phyloP scores from a whole-genome alignment of 805 yeast species.

The Blastobotrys americana region DNA sequence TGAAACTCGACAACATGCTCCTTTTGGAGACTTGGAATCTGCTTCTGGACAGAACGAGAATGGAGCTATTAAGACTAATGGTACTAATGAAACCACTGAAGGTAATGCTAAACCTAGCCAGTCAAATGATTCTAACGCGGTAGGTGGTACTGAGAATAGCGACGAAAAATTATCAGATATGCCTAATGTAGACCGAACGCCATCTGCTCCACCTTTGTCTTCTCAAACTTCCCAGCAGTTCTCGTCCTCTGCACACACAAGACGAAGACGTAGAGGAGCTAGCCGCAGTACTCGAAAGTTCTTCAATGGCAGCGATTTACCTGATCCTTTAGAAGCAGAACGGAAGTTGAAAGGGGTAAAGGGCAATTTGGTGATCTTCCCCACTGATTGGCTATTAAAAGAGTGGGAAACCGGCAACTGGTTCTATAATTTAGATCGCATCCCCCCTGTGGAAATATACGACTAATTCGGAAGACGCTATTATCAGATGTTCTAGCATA shows the following conservation, averaged over 20 bases:
- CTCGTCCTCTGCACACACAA: too few species aligned
- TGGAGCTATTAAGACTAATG: neutral
- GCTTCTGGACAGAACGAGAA: neutral
- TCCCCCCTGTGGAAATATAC: constrained; percentile 93
- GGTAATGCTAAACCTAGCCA: too few species aligned
- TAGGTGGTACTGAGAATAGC: too few species aligned
- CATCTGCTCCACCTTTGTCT: neutral
- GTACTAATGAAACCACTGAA: neutral
- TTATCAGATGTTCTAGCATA: neutral
- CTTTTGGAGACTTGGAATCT: constrained; percentile 1
- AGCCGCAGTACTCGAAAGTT: neutral
- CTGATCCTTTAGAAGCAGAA: constrained; percentile 71
- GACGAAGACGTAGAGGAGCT: neutral
- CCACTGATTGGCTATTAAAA: constrained; percentile 79
- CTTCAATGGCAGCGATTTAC: too few species aligned
- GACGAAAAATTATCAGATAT: too few species aligned
- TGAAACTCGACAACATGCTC: constrained; percentile 11
- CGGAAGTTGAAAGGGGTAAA: constrained; percentile 61
- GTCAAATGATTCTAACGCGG: too few species aligned
- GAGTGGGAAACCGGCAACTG: constrained; percentile 86
- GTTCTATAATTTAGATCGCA: constrained; percentile 88
- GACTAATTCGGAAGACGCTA: constrained; percentile 39
- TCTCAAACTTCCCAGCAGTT: constrained; percentile 4
- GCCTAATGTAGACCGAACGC: too few species aligned
- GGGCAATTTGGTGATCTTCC: constrained; percentile 88